Evolutionary conservation across 176 grass and related monocot species (phyloP).

Genomic region (Stipa capillata): DNA sequence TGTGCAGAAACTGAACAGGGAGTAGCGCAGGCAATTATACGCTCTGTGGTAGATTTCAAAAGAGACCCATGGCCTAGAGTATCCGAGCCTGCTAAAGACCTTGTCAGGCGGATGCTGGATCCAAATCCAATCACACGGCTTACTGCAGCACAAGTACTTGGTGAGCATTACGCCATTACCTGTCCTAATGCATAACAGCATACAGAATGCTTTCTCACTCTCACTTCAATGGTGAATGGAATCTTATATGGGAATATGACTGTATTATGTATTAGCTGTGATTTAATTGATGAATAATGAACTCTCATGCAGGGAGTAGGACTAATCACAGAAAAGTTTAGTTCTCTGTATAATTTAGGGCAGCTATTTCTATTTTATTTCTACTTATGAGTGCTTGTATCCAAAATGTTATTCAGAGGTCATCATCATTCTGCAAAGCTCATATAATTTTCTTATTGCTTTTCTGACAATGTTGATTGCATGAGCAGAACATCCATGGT

Average conservation of each 20-base stretch:
- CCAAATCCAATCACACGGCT: conserved; percentile 72
- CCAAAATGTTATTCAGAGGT: neutral
- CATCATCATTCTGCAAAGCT: neutral
- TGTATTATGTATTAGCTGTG: conserved; percentile 7
- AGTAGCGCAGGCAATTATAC: conserved; percentile 92
- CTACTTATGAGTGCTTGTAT: neutral
- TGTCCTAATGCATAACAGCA: neutral
- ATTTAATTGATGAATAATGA: neutral
- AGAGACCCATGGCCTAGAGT: conserved; percentile 94
- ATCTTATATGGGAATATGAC: neutral
- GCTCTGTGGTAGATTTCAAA: conserved; percentile 78
- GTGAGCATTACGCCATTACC: conserved; percentile 33
- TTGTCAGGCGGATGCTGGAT: conserved; percentile 84
- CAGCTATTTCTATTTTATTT: neutral
- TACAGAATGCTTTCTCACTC: neutral
- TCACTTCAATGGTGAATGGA: neutral
- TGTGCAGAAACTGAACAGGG: conserved; percentile 86
- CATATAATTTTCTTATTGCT: neutral
- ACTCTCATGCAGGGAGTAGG: too few relatives aligned
- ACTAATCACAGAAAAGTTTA: neutral
- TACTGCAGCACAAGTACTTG: conserved; percentile 88
- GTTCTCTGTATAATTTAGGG: neutral
- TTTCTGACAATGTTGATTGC: conserved; percentile 8
- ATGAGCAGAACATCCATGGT: conserved; percentile 82
- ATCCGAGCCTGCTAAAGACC: conserved; percentile 94